A percentile compares a stretch with the other conserved stretches of the same genome.
These are phyloP conservation scores for Crithidia acanthocephali DNA, from an alignment of 208 protist species.

Conservation along the genomic window DNA sequence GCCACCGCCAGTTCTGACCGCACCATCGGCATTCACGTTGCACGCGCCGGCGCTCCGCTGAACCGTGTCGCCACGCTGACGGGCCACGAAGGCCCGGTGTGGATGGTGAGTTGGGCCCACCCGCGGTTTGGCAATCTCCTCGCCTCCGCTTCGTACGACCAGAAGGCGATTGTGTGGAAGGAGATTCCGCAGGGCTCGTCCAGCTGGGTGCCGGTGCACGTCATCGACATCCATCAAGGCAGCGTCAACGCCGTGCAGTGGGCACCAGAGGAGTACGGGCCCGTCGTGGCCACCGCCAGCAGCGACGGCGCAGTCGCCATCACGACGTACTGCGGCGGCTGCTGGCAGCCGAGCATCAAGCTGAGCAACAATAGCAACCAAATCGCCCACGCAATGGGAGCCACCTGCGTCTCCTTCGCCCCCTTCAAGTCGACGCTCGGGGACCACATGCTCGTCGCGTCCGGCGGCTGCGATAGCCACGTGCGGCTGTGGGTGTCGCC, in stretches of 20 bases:
- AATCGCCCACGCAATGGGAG: constrained; percentile 88
- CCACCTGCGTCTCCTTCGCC: constrained; percentile 76
- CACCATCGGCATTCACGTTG: constrained; percentile 96
- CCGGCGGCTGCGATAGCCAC: constrained; percentile 82
- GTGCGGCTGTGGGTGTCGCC: constrained; percentile 71
- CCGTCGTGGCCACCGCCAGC: constrained; percentile 72
- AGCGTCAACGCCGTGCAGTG: constrained; percentile 87
- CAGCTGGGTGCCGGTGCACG: constrained; percentile 69
- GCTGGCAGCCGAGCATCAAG: constrained; percentile 74
- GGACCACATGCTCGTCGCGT: constrained; percentile 60
- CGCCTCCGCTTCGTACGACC: constrained; percentile 98
- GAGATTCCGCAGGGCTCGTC: constrained; percentile 40
- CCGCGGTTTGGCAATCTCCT: constrained; percentile 97
- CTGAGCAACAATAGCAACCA: constrained; percentile 83
- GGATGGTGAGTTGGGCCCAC: constrained; percentile 98
- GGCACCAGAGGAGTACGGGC: constrained; percentile 74
- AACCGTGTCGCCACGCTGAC: constrained; percentile 70
- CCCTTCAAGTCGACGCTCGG: constrained; percentile 43
- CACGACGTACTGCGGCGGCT: constrained; percentile 59
- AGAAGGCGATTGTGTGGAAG: constrained; percentile 97
- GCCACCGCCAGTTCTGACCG: constrained; percentile 98
- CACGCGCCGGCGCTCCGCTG: constrained; percentile 49
- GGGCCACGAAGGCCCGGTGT: constrained; percentile 98
- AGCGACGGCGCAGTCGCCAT: constrained; percentile 81
- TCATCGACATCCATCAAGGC: constrained; percentile 73